Evolutionary conservation across 495 filamentous ascomycete genomes (phyloP).

Genomic region (Geoglossum glabrum): DNA sequence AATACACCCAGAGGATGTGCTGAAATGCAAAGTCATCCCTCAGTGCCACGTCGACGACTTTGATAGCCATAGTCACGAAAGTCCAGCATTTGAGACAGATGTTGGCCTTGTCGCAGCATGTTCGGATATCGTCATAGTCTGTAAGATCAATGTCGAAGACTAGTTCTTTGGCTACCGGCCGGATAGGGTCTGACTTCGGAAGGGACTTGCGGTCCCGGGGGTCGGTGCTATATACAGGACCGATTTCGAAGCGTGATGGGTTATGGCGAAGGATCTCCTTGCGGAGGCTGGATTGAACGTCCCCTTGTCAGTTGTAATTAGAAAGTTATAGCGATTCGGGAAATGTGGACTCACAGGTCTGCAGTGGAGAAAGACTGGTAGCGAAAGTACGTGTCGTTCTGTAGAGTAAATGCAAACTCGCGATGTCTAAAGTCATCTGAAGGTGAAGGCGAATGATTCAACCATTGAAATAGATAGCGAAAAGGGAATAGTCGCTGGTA

Average conservation of each 20-base stretch:
- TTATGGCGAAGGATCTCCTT: conserved; percentile 76
- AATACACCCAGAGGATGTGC: conserved; percentile 97
- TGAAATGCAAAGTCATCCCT: conserved; percentile 89
- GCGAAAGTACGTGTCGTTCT: conserved; percentile 73
- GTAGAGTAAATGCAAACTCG: conserved; percentile 85
- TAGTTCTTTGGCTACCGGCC: conserved; percentile 69
- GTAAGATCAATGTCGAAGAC: conserved; percentile 99
- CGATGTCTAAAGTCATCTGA: conserved; percentile 76
- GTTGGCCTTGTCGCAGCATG: conserved; percentile 80
- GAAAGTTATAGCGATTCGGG: background rate
- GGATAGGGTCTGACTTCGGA: conserved; percentile 50
- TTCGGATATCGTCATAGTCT: conserved; percentile 91
- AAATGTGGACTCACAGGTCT: conserved; percentile 42
- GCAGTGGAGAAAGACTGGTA: conserved; percentile 77
- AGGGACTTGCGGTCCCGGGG: conserved; percentile 83
- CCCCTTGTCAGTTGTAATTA: background rate
- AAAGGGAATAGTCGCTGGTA: conserved; percentile 95
- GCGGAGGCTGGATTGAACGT: conserved; percentile 38
- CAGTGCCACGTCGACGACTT: conserved; percentile 68
- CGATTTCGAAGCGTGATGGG: conserved; percentile 91
- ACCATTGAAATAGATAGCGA: conserved; percentile 89
- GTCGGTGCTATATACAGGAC: conserved; percentile 82
- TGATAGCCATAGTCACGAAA: conserved; percentile 94
- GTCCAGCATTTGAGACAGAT: conserved; percentile 91
- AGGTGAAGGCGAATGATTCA: conserved; percentile 79